Evolutionary conservation across 257 asterid genomes (phyloP).

Genomic region (Cruciata laevipes): DNA sequence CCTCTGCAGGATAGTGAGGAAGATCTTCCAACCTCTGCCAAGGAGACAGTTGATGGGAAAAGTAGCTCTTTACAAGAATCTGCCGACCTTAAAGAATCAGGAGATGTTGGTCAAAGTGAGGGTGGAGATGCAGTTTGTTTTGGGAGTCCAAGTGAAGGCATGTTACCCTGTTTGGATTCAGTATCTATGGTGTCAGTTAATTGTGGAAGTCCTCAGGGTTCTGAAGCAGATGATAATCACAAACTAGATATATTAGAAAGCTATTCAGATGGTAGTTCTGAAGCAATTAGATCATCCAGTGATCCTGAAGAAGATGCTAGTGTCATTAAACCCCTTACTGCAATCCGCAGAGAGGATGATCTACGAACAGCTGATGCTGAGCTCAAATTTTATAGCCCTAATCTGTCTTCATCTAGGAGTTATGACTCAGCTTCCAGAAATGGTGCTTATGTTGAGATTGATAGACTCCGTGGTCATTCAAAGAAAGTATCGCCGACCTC

Average conservation of each 20-base stretch:
- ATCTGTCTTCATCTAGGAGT: slow-evolving; percentile 29
- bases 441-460: slow-evolving; percentile 5
- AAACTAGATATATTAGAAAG: slow-evolving; percentile 24
- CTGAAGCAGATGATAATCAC: slow-evolving; percentile 35
- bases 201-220: slow-evolving; percentile 31
- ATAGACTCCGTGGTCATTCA: slow-evolving; percentile 20
- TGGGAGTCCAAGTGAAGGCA: slow-evolving; percentile 30
- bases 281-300: slow-evolving; percentile 24
- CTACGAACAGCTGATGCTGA: slow-evolving; percentile 28
- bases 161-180: slow-evolving; percentile 20
- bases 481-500: slow-evolving; percentile 17
- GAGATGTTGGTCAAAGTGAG: slow-evolving; percentile 19
- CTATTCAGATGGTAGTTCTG: slow-evolving; percentile 35
- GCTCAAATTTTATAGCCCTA: slow-evolving; percentile 24
- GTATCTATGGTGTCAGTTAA: slow-evolving; percentile 29
- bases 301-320: slow-evolving; percentile 20
- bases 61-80: slow-evolving; percentile 13
- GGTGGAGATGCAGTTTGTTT: slow-evolving; percentile 20
- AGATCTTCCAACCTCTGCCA: slow-evolving; percentile 18
- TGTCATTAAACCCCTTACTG: slow-evolving; percentile 17
- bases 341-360: slow-evolving; percentile 23
- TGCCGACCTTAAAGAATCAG: slow-evolving; percentile 20
- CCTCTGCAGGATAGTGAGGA: slow-evolving; percentile 31
- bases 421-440: slow-evolving; percentile 16
- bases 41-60: slow-evolving; percentile 19